Conservation (phyloP, 228 moss, liverwort and hornwort genomes). For the Sphagnum fallax region DNA sequence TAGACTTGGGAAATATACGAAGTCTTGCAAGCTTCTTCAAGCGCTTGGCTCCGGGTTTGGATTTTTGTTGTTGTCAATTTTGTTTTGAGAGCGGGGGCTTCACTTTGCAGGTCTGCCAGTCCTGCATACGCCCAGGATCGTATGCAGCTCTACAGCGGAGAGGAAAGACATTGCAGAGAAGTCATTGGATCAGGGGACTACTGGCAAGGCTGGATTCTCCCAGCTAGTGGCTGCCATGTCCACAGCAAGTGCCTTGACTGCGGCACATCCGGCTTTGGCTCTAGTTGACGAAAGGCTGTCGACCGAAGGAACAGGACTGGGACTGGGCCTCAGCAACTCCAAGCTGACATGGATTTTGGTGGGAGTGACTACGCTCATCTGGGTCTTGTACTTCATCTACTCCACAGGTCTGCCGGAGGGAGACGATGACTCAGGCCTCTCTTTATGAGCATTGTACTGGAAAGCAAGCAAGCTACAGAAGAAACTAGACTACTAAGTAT, state of each 20-base stretch:
- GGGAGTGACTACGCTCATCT: constrained; percentile 47
- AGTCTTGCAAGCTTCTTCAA: not conserved
- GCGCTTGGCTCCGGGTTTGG: not conserved
- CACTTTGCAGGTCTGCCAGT: constrained; percentile 47
- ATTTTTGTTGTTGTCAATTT: not conserved
- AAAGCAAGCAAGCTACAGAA: no score
- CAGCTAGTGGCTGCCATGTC: constrained; percentile 45
- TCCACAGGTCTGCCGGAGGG: constrained; percentile 45
- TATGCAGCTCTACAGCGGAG: constrained; percentile 40
- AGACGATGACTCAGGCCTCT: constrained; percentile 64
- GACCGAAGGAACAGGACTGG: constrained; percentile 47
- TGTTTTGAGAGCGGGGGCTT: not conserved
- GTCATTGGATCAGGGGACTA: constrained; percentile 9
- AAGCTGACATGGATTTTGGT: constrained; percentile 48
- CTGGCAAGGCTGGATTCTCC: constrained; percentile 20
- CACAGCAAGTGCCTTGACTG: constrained; percentile 23
- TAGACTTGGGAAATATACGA: not conserved
- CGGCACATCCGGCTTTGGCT: constrained; percentile 35
- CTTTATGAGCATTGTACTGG: not conserved
- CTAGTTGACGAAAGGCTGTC: constrained; percentile 30
- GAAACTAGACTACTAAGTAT: no score
- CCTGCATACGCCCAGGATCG: constrained; percentile 26
- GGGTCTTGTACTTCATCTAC: constrained; percentile 60
- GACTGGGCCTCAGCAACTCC: constrained; percentile 58
- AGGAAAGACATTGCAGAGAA: constrained; percentile 10